A percentile compares a stretch with the other conserved stretches of the same genome.
phyloP scores from a whole-genome alignment of 2,329 filamentous ascomycete genomes.

The Trichoderma lentiforme region DNA sequence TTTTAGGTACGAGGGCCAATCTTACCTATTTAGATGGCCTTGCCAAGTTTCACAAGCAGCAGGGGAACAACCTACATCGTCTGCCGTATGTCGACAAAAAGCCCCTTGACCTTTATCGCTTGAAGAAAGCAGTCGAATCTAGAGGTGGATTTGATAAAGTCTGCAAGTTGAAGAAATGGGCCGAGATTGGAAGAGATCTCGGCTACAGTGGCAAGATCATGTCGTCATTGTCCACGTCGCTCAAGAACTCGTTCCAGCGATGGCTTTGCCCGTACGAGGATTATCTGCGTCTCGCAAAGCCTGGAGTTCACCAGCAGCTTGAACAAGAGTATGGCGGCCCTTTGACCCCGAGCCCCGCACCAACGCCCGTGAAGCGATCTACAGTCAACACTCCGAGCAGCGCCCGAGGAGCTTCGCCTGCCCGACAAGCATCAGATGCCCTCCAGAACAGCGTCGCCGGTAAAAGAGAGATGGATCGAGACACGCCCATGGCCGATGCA shows the following conservation, averaged over 20 bases:
- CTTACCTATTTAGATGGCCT: slow-evolving; percentile 94
- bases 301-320: slow-evolving; percentile 92
- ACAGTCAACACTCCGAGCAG: slow-evolving; percentile 57
- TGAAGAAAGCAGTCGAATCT: slow-evolving; percentile 95
- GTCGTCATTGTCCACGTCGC: slow-evolving; percentile 94
- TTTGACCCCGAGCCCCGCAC: slow-evolving; percentile 71
- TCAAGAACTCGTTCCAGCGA: slow-evolving; percentile 97
- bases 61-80: slow-evolving; percentile 88
- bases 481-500: slow-evolving; percentile 48
- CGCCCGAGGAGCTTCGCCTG: slow-evolving; percentile 63
- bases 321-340: slow-evolving; percentile 92
- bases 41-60: slow-evolving; percentile 93
- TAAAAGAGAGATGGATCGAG: slow-evolving; percentile 46
- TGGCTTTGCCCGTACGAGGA: slow-evolving; percentile 98
- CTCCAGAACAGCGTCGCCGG: slow-evolving; percentile 47
- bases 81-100: slow-evolving; percentile 98
- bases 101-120: slow-evolving; percentile 87
- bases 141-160: slow-evolving; percentile 94
- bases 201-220: slow-evolving; percentile 99
- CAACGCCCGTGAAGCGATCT: slow-evolving; percentile 67
- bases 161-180: slow-evolving; percentile 98
- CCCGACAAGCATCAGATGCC: slow-evolving; percentile 52
- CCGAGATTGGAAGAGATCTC: slow-evolving; percentile 92
- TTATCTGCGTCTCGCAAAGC: slow-evolving; percentile 85
- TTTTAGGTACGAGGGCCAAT: slow-evolving; percentile 83